These are phyloP conservation scores for Ganoderma lucidum DNA, from an alignment of 1,284 basidiomycete genomes.

Conservation along the genomic window DNA sequence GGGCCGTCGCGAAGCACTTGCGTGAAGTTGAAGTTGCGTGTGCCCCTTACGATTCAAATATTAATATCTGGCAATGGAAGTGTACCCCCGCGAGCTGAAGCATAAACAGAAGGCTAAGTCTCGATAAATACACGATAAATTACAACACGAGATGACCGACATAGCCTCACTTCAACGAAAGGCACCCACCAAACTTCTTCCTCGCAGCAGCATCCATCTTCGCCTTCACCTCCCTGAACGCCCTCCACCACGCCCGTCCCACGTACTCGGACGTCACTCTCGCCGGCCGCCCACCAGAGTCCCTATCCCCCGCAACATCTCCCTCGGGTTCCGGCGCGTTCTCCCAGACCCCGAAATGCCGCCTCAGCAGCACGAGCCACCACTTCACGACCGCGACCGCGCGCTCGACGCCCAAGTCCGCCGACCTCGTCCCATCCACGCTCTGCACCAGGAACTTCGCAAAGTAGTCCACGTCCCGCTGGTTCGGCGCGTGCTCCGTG, in stretches of 20 bases:
- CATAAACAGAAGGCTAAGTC: not conserved
- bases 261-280: too few species aligned
- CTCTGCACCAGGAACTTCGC: constrained; percentile 72
- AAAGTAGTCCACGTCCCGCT: constrained; percentile 76
- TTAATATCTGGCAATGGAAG: not conserved
- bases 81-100: not conserved
- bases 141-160: not conserved
- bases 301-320: too few species aligned
- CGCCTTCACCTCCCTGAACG: constrained; percentile 69
- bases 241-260: constrained; percentile 64
- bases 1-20: too few species aligned
- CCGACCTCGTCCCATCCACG: constrained; percentile 56
- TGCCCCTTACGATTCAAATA: too few species aligned
- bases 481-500: constrained; percentile 63
- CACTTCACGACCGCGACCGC: constrained; percentile 77
- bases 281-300: too few species aligned
- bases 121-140: constrained; percentile 1
- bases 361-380: constrained; percentile 76
- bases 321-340: too few species aligned
- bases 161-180: constrained; percentile 46
- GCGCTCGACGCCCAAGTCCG: constrained; percentile 71
- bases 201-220: constrained; percentile 67
- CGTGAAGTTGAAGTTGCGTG: too few species aligned
- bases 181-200: constrained; percentile 71
- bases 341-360: constrained; percentile 59